Percentiles rank a stretch among this genome's conserved stretches.
These are phyloP conservation scores for Aspergillus thermomutatus DNA, from an alignment of 2,329 filamentous ascomycete genomes.

Conservation along the genomic window DNA sequence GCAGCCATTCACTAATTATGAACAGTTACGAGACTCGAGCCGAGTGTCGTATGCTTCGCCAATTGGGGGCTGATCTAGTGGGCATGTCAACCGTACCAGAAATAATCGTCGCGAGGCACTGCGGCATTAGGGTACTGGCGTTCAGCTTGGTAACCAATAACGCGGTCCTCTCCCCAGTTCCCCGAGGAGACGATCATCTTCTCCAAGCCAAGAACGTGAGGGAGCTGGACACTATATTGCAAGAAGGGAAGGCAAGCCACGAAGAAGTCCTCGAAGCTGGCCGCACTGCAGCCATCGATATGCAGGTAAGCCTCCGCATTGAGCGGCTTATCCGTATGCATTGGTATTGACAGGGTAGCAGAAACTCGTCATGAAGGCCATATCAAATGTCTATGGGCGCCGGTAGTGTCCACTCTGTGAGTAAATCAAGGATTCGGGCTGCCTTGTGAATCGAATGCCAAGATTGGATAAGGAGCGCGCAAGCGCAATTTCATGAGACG, in stretches of 20 bases:
- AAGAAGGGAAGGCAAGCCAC: slow-evolving; percentile 61
- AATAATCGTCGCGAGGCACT: slow-evolving; percentile 63
- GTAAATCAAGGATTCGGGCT: background rate
- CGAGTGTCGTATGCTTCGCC: slow-evolving; percentile 60
- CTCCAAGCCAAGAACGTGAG: slow-evolving; percentile 49
- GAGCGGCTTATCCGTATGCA: background rate
- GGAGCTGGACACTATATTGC: slow-evolving; percentile 54
- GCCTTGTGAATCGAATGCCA: background rate
- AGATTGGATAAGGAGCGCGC: background rate
- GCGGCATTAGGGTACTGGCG: slow-evolving; percentile 60
- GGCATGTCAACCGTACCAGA: slow-evolving; percentile 70
- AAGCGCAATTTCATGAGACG: background rate
- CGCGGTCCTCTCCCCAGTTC: slow-evolving; percentile 57
- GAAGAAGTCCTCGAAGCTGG: slow-evolving; percentile 64
- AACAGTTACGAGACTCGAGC: slow-evolving; percentile 61
- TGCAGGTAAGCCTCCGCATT: slow-evolving; percentile 50
- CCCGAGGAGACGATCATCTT: slow-evolving; percentile 55
- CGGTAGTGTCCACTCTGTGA: background rate
- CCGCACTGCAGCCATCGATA: slow-evolving; percentile 57
- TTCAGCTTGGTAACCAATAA: slow-evolving; percentile 66
- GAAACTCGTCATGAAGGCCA: slow-evolving; percentile 35
- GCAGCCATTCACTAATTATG: background rate
- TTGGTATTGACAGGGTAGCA: slow-evolving; percentile 22
- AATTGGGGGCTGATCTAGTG: slow-evolving; percentile 64
- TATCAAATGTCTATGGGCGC: slow-evolving; percentile 28